phyloP scores from a whole-genome alignment of 2,329 filamentous ascomycete species.

The Colletotrichum kahawae region DNA sequence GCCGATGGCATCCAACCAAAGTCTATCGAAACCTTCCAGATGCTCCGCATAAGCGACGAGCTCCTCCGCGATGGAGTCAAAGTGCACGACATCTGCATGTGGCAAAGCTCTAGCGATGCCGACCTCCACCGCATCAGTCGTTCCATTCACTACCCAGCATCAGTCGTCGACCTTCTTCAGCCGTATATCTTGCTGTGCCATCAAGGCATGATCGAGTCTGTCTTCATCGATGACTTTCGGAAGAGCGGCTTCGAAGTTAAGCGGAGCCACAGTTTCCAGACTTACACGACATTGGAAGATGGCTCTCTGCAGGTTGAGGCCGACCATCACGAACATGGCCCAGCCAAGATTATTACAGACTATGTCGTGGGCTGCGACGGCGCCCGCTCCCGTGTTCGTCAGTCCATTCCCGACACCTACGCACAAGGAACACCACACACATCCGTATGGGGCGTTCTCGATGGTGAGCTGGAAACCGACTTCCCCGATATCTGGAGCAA shows the following conservation, averaged over 20 bases:
- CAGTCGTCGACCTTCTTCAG: slow-evolving; percentile 36
- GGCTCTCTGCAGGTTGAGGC: not conserved
- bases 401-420: slow-evolving; percentile 45
- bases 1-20: slow-evolving; percentile 9
- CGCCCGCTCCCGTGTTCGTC: slow-evolving; percentile 59
- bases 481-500: slow-evolving; percentile 68
- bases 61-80: slow-evolving; percentile 28
- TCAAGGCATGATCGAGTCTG: slow-evolving; percentile 65
- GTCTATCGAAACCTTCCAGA: slow-evolving; percentile 13
- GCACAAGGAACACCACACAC: slow-evolving; percentile 40
- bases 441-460: slow-evolving; percentile 61
- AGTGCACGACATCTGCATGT: slow-evolving; percentile 28
- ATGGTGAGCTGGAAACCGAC: slow-evolving; percentile 61
- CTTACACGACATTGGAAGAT: not conserved
- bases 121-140: slow-evolving; percentile 32
- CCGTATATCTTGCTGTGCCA: slow-evolving; percentile 45
- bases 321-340: not conserved
- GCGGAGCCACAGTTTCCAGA: slow-evolving; percentile 29
- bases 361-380: slow-evolving; percentile 65
- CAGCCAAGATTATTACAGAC: slow-evolving; percentile 39
- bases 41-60: slow-evolving; percentile 2
- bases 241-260: slow-evolving; percentile 53
- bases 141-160: slow-evolving; percentile 1
- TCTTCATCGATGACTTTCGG: slow-evolving; percentile 59
- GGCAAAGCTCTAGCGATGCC: not conserved